Evolutionary conservation across 306 rosid species (phyloP).

Genomic region (Crataegus laevigata): DNA sequence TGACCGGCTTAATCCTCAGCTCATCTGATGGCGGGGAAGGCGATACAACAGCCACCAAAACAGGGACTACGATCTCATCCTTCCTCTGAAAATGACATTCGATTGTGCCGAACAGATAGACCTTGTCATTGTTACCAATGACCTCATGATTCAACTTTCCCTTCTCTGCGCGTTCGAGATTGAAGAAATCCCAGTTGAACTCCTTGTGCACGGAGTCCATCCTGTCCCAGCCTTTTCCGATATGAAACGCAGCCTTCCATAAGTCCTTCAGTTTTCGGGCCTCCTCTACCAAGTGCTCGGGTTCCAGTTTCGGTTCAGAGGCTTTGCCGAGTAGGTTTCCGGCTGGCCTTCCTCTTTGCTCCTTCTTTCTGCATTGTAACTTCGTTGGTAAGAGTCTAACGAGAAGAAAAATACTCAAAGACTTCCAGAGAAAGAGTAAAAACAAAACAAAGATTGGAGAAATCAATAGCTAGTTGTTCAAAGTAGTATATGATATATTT

Average conservation of each 20-base stretch:
- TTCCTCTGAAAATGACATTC: not conserved
- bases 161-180: constrained; percentile 46
- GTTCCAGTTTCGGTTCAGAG: constrained; percentile 26
- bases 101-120: constrained; percentile 48
- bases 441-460: not conserved
- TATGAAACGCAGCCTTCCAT: constrained; percentile 35
- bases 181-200: constrained; percentile 35
- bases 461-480: too few species aligned
- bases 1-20: constrained; percentile 64
- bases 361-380: constrained; percentile 13
- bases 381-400: not conserved
- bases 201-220: constrained; percentile 24
- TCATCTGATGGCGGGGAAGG: constrained; percentile 84
- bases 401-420: not conserved
- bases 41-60: constrained; percentile 38
- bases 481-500: too few species aligned
- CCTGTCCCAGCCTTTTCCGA: constrained; percentile 40
- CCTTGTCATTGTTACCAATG: constrained; percentile 27
- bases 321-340: not conserved
- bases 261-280: constrained; percentile 33
- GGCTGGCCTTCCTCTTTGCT: constrained; percentile 40
- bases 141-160: constrained; percentile 37
- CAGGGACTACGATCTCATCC: not conserved
- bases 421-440: not conserved
- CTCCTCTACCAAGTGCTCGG: constrained; percentile 11